These are phyloP conservation scores for Sporothrix curviconia DNA, from an alignment of 2,329 filamentous ascomycete species.

Conservation along the genomic window DNA sequence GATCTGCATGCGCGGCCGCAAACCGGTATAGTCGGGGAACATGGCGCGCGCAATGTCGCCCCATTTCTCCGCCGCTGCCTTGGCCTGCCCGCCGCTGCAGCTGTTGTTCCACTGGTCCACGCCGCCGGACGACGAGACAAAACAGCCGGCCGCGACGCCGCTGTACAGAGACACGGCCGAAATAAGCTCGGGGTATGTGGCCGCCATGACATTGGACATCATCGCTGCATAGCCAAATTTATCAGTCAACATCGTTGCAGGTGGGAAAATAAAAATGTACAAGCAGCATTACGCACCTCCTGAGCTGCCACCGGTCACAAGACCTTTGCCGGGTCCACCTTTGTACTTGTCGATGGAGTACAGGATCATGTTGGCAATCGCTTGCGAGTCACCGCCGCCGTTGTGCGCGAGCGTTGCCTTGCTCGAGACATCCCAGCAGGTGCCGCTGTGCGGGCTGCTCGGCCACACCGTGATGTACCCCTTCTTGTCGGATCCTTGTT, in stretches of 20 bases:
- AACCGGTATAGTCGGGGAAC: conserved; percentile 33
- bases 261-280: no score
- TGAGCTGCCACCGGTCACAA: conserved; percentile 31
- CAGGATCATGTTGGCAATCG: conserved; percentile 33
- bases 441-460: conserved; percentile 39
- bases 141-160: conserved; percentile 38
- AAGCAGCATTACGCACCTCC: conserved; percentile 22
- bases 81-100: conserved; percentile 40
- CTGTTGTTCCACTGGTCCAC: conserved; percentile 44
- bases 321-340: conserved; percentile 27
- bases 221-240: conserved; percentile 22
- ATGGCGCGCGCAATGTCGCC: conserved; percentile 38
- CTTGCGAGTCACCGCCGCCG: conserved; percentile 31
- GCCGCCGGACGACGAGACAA: conserved; percentile 32
- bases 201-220: conserved; percentile 37
- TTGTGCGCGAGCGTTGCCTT: conserved; percentile 30
- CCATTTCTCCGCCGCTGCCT: conserved; percentile 40
- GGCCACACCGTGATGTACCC: conserved; percentile 45
- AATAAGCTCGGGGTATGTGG: conserved; percentile 38
- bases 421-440: conserved; percentile 54
- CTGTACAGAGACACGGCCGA: conserved; percentile 32
- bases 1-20: conserved; percentile 51
- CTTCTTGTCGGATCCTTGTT: conserved; percentile 28
- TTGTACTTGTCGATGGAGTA: conserved; percentile 28
- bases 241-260: not conserved